Base-by-base conservation (phyloP, 1,284 basidiomycete species). In the Leccinum fuscescens region DNA sequence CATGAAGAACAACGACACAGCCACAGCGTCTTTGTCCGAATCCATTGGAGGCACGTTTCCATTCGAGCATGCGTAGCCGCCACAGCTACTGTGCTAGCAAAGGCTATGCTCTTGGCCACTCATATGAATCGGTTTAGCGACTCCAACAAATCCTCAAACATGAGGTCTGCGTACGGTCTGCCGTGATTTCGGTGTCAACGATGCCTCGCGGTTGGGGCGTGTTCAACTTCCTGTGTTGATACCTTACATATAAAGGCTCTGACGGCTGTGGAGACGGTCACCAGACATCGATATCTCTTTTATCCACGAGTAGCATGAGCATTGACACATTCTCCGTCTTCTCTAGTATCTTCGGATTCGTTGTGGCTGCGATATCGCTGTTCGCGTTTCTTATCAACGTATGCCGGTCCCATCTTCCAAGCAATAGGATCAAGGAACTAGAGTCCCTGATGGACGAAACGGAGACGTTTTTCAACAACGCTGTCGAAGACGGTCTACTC, bases 401-500 rank as follows among this genome's bases (percentile, higher is more conserved):
- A 24, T 61, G 51, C 2, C 61, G 35, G 4, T 35, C 57, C 4
- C 61, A 56, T 2, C 61, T 65, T 5, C 64, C 64, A 0, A 66
- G 54, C 17, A 54, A 53, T 2, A 66, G 20, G 31, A 65, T 65
- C n/a, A 60, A 64, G 8, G 14, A 0, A 1, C 20, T 65, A 8
- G 64, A 66, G 3, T 8, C 20, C 1, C 2, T 64, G 3, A 1
- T 66, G 8, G 51, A 57, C 1, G 61, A 64, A 27, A 66, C 64
- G 0, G 56, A 64, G 8, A 6, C 2, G 0, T 20, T 20, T 4
- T 58, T 66, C 22, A 31, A 6, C 0, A 51, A 44, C 2, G 61
- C 60, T 1, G 7, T 66, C 1, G 64, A 65, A 35, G 58, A 65
- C 0, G 64, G 64, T 0, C 17, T 57, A 3, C 17, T 66, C 3